These are phyloP conservation scores for Penicillium verhagenii DNA, from an alignment of 495 filamentous ascomycete genomes.

Conservation along the genomic window DNA sequence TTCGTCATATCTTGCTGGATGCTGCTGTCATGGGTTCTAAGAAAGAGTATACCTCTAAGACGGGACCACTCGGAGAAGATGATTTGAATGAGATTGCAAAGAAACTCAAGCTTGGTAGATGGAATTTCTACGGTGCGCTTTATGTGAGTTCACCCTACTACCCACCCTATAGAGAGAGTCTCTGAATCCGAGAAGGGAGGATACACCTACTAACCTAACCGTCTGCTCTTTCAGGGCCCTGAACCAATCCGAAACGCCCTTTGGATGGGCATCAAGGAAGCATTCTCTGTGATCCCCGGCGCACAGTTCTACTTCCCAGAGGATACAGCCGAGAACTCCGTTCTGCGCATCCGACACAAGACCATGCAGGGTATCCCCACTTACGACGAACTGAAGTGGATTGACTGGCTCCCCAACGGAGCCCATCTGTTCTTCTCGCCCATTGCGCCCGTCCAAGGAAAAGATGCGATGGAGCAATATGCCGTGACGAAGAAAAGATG, in stretches of 20 bases:
- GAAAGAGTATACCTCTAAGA: conserved; percentile 39
- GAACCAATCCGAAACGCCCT: conserved; percentile 32
- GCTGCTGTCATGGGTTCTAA: conserved; percentile 41
- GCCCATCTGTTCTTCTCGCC: conserved; percentile 58
- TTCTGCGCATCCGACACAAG: conserved; percentile 27
- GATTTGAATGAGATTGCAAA: conserved; percentile 36
- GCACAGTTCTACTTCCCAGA: conserved; percentile 44
- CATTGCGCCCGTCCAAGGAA: conserved; percentile 50
- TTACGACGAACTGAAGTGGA: conserved; percentile 53
- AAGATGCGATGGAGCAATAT: conserved; percentile 47
- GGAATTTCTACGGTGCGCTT: conserved; percentile 56
- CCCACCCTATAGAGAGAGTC: too few species aligned
- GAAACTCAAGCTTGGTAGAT: conserved; percentile 42
- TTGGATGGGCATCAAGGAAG: conserved; percentile 43
- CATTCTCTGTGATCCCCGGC: conserved; percentile 45
- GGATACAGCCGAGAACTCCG: conserved; percentile 15
- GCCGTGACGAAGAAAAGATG: conserved; percentile 36
- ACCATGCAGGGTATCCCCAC: conserved; percentile 47
- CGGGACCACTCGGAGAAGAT: conserved; percentile 39
- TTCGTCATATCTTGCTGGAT: conserved; percentile 47
- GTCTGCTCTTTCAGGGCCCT: neutral
- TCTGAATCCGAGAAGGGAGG: too few species aligned
- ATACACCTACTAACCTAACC: neutral
- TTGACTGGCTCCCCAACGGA: conserved; percentile 57
- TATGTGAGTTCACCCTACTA: conserved; percentile 45